Conservation (phyloP, 768 basidiomycete species). For the Amanita thiersii region DNA sequence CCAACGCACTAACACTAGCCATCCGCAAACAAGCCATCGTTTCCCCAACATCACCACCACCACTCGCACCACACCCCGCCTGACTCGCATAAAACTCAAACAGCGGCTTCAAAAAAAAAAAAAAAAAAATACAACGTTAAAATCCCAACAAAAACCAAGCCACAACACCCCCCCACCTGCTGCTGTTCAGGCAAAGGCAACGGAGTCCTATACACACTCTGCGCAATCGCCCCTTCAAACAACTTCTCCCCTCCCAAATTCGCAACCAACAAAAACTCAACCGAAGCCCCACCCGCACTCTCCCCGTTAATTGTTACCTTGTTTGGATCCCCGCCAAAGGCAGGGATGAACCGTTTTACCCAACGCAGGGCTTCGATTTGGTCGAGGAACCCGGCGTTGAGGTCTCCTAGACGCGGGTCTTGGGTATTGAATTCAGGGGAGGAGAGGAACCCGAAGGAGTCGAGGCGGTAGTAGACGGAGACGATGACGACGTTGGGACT, state of each 20-base stretch:
- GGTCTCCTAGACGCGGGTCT: constrained; percentile 30
- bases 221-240: constrained; percentile 51
- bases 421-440: constrained; percentile 39
- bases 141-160: background rate
- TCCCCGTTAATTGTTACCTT: constrained; percentile 56
- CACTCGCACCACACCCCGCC: constrained; percentile 42
- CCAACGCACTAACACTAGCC: constrained; percentile 42
- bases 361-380: constrained; percentile 57
- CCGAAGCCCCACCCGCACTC: constrained; percentile 48
- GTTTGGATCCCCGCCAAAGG: constrained; percentile 56
- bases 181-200: constrained; percentile 45
- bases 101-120: constrained; percentile 30
- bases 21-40: constrained; percentile 41
- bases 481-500: constrained; percentile 55
- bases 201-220: constrained; percentile 50
- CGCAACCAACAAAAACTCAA: constrained; percentile 52
- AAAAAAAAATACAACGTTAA: too few species aligned
- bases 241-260: constrained; percentile 24
- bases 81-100: constrained; percentile 43
- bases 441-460: constrained; percentile 55
- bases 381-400: constrained; percentile 50
- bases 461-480: constrained; percentile 59
- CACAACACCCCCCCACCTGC: constrained; percentile 25
- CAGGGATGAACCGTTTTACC: constrained; percentile 51
- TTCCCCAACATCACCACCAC: constrained; percentile 22